Base-by-base conservation (phyloP, 768 basidiomycete genomes). In the Trametes cinnabarina region DNA sequence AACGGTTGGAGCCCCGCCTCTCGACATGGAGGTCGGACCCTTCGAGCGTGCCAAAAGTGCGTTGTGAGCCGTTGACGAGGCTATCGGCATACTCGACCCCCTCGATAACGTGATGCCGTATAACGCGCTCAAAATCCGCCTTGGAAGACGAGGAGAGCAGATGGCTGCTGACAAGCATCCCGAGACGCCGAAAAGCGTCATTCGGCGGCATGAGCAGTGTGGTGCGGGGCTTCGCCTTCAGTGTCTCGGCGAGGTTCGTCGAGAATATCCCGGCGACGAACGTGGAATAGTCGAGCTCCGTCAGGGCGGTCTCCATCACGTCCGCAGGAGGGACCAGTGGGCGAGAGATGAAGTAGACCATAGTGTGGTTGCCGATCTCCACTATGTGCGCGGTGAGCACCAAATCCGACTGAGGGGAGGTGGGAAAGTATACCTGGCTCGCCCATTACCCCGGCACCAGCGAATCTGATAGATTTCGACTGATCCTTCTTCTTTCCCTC, bases 201-300 rank as follows among this genome's bases (percentile, higher is more conserved):
- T 99, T 99, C 43, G 82, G 85, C 9, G 97, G 97, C 32, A 97
- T 85, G 39, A 99, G 81, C 57, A 94, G 81, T 3, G 94, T 88
- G 0, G 88, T 87, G 8, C 82, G 83, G 4, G 90, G 87, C 22
- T 81, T 81, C 20, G 67, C 77, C 67, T 83, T 79, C 57, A 93
- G 73, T 20, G 73, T 77, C 30, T 90, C 85, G 9, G 92, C 90
- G 47, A 98, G 81, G 11, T 83, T 83, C 11, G 93, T 88, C 2
- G 96, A 92, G 70, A 93, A 94, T 25, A 94, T 77, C 7, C 93
- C 87, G 0, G 94, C 94, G 47, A 98, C 82, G 74, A 95, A 99
- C 19, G 87, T 84, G 2, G 96, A 98, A 17, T 94, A 79, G 39
- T 93, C 86, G n/a, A 97, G 80, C 53, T 82, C 76, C 3, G 93